Conservation (phyloP, 345 rosid species). For the Euphorbia tirucalli region DNA sequence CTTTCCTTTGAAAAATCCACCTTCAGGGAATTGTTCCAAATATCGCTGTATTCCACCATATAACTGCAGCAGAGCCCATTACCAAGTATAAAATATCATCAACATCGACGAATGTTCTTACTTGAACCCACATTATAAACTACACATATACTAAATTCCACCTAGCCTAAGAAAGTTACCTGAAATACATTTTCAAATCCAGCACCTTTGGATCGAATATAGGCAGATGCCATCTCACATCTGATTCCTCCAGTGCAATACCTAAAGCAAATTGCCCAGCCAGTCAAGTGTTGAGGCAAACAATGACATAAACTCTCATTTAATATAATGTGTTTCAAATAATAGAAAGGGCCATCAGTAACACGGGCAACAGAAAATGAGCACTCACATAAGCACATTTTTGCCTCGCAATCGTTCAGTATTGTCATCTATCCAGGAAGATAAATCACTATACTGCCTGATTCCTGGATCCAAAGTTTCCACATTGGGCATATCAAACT, state of each 20-base stretch:
- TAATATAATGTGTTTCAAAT: not conserved
- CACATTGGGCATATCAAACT: constrained; percentile 55
- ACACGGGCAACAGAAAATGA: constrained; percentile 8
- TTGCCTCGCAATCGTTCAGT: constrained; percentile 64
- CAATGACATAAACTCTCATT: not conserved
- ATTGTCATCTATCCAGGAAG: constrained; percentile 79
- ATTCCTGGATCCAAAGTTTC: constrained; percentile 82
- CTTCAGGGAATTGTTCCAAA: constrained; percentile 85
- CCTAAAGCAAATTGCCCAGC: constrained; percentile 40
- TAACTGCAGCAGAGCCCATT: constrained; percentile 51
- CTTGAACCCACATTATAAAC: constrained; percentile 9
- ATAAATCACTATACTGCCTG: constrained; percentile 92
- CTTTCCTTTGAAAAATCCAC: constrained; percentile 92
- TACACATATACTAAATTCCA: not conserved
- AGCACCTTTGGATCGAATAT: constrained; percentile 77
- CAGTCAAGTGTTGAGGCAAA: not conserved
- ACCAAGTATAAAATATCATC: constrained; percentile 8
- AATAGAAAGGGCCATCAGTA: constrained; percentile 8
- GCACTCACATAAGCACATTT: constrained; percentile 70
- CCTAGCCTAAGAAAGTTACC: constrained; percentile 39
- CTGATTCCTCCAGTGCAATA: constrained; percentile 98
- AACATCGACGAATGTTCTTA: constrained; percentile 9
- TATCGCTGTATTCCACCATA: constrained; percentile 95
- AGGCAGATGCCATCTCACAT: constrained; percentile 99
- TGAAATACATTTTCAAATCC: constrained; percentile 88